phyloP scores from a whole-genome alignment of 2,329 filamentous ascomycete genomes.

The Penicillium corylophilum region DNA sequence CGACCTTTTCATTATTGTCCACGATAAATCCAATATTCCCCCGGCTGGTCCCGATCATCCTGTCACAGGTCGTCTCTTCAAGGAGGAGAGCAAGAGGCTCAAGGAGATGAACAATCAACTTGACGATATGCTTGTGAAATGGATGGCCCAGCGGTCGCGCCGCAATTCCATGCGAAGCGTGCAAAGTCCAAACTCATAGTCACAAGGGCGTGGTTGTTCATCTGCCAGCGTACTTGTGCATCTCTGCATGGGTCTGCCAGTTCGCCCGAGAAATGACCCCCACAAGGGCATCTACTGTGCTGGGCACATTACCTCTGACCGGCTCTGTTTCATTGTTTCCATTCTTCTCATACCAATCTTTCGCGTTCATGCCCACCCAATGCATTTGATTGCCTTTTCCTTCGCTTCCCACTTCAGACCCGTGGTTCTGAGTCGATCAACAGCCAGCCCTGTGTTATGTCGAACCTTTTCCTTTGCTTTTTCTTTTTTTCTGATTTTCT shows the following conservation, averaged over 20 bases:
- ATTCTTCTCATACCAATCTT: conserved; percentile 5
- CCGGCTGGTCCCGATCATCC: conserved; percentile 83
- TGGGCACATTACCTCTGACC: conserved; percentile 21
- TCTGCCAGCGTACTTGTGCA: conserved; percentile 15
- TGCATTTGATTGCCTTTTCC: conserved; percentile 3
- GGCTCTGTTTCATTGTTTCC: conserved; percentile 14
- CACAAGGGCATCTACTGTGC: conserved; percentile 14
- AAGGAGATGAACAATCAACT: conserved; percentile 87
- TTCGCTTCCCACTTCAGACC: conserved; percentile 5
- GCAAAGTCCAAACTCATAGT: conserved; percentile 24
- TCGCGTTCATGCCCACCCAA: conserved; percentile 6
- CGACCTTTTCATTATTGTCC: conserved; percentile 86
- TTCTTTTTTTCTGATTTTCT: conserved; percentile 14
- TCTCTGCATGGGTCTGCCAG: conserved; percentile 10
- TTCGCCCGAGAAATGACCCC: not conserved
- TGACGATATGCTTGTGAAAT: conserved; percentile 81
- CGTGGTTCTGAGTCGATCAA: conserved; percentile 12
- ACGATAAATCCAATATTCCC: conserved; percentile 82
- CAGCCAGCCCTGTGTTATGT: conserved; percentile 10
- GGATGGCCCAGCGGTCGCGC: conserved; percentile 56
- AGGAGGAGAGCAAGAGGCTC: conserved; percentile 80
- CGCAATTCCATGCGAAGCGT: conserved; percentile 11
- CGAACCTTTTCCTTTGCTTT: conserved; percentile 12
- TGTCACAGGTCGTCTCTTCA: conserved; percentile 75
- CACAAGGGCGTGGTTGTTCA: conserved; percentile 11